Percentiles rank a stretch among this genome's conserved stretches.
Conservation (phyloP, 805 yeast genomes). For the Ogataea paradorogensis region DNA sequence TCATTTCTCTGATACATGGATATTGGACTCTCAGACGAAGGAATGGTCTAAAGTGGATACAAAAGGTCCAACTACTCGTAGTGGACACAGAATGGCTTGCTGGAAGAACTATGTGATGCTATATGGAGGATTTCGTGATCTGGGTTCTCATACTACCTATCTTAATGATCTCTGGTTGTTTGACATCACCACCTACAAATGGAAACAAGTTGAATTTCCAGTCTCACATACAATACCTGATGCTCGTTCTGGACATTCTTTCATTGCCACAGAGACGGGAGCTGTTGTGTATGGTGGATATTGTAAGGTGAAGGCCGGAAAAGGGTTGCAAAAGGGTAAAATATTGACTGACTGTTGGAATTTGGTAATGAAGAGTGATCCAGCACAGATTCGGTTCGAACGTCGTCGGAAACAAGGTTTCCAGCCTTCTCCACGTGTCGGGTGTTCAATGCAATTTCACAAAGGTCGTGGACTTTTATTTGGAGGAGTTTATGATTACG, state of each 20-base stretch:
- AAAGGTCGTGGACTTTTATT: constrained; percentile 89
- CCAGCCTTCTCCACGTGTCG: constrained; percentile 92
- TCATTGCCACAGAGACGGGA: constrained; percentile 77
- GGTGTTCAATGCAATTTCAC: constrained; percentile 84
- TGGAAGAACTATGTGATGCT: constrained; percentile 90
- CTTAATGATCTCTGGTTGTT: constrained; percentile 87
- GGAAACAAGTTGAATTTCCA: constrained; percentile 89
- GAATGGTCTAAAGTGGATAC: constrained; percentile 89
- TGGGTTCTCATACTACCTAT: constrained; percentile 81
- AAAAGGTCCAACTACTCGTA: constrained; percentile 80
- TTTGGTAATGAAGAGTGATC: constrained; percentile 81
- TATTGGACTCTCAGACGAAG: constrained; percentile 74
- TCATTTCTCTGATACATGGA: constrained; percentile 96
- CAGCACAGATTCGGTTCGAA: constrained; percentile 79
- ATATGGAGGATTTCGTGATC: constrained; percentile 91
- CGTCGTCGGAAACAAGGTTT: constrained; percentile 85
- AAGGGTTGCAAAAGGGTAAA: constrained; percentile 88
- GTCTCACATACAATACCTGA: constrained; percentile 80
- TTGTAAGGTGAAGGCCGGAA: constrained; percentile 85
- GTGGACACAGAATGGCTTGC: constrained; percentile 85
- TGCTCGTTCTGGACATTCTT: constrained; percentile 89
- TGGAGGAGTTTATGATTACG: constrained; percentile 94
- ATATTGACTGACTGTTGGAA: constrained; percentile 84
- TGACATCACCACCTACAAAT: constrained; percentile 83
- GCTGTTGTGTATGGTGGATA: constrained; percentile 91